Percentiles rank a stretch among this genome's conserved stretches.
phyloP scores from a whole-genome alignment of 495 filamentous ascomycete species.

The Niebla homalea region DNA sequence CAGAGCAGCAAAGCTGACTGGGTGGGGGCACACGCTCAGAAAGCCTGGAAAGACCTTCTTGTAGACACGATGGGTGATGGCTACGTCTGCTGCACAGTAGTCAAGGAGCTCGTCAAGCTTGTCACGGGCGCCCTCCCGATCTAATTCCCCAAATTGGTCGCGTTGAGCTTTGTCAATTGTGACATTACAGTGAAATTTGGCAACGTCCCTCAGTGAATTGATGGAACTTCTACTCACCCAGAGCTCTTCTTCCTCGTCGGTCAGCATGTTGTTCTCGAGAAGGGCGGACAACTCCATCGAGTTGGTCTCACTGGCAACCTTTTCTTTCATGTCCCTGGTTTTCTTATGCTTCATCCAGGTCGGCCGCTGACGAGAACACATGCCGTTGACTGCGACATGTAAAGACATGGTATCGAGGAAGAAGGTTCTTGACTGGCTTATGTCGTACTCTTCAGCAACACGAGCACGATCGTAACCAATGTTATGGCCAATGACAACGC shows the following conservation, averaged over 20 bases:
- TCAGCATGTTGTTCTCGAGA: slow-evolving; percentile 49
- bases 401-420: slow-evolving; percentile 98
- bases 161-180: slow-evolving; percentile 83
- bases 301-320: slow-evolving; percentile 56
- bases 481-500: slow-evolving; percentile 87
- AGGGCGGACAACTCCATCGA: slow-evolving; percentile 58
- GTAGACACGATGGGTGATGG: slow-evolving; percentile 83
- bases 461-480: slow-evolving; percentile 90
- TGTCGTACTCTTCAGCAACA: slow-evolving; percentile 75
- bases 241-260: slow-evolving; percentile 80
- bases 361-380: slow-evolving; percentile 93
- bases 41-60: slow-evolving; percentile 84
- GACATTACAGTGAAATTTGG: slow-evolving; percentile 86
- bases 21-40: slow-evolving; percentile 79
- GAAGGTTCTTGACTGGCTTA: slow-evolving; percentile 67
- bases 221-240: slow-evolving; percentile 92
- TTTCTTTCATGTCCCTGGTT: slow-evolving; percentile 68
- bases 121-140: slow-evolving; percentile 49
- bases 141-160: slow-evolving; percentile 75
- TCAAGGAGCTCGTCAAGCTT: slow-evolving; percentile 74
- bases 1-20: slow-evolving; percentile 90
- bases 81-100: slow-evolving; percentile 94
- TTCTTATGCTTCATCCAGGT: slow-evolving; percentile 97
- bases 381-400: slow-evolving; percentile 95
- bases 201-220: slow-evolving; percentile 91